Evolutionary conservation across 306 rosid species (phyloP), one percentile per base, ranked within the genome.

Genomic region (Prunus padus): DNA sequence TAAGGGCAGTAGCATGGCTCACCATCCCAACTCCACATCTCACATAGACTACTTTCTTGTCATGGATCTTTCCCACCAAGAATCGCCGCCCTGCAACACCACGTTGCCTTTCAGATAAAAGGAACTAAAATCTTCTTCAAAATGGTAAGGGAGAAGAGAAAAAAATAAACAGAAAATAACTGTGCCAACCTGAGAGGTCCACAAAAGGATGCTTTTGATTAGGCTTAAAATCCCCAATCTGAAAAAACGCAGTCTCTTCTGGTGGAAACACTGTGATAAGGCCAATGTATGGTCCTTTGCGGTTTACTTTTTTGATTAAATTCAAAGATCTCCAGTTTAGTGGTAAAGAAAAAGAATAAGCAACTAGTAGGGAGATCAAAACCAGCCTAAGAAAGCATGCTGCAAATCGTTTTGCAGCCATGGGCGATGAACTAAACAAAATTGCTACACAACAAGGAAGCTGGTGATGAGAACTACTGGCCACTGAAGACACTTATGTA

Each of bases 11-110:
- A 37, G 12, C 30, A 62, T 45, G 62, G 59, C 54, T 65, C 77
- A 87, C 90, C 78, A 77, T 65, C 71, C 86, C 86, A 62, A 79
- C 9, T 40, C 86, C 86, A 33, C 90, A 84, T 73, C 70, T 79
- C 44, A 87, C 88, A 11, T 76, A 87, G 52, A 84, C 65, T 28
- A 84, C 86, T 79, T 82, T 87, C 79, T 71, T 79, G 18, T 77
- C 57, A 14, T 40, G 42, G 68, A 87, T 75, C 72, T 77, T 79
- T 55, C 90, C 90, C 16, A 77, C 81, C 57, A 59, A 70, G 65
- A 84, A 87, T 84, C 85, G 52, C 62, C 86, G 4, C 7, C 88
- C 88, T 83, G 85, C 75, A 81, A 69, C 14, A 56, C 50, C 49
- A 73, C 26, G 10, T 44, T 54, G 1, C 26, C 26, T 55, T 26